Evolutionary conservation across 1,139 yeast species (phyloP), one percentile per base, ranked within the genome.

Genomic region (Pichia sorboxylosa): DNA sequence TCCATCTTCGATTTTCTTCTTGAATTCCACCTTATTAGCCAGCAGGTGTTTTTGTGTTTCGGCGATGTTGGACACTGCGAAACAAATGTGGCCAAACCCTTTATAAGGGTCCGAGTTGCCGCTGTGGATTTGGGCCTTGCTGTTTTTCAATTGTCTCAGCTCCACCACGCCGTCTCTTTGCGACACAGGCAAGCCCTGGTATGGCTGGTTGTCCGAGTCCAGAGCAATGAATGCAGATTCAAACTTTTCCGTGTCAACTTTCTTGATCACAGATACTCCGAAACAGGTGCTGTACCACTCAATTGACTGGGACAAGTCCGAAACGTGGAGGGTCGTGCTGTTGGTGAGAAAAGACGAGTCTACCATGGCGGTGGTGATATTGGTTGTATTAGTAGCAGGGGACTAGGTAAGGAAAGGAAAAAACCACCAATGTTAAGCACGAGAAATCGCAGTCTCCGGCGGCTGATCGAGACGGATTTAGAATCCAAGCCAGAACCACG

Each of bases 41-140:
- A 74, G 63, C 36, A 87, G 63, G 13, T 61, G 55, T 30, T 61
- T 58, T 55, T 90, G 84, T 8, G 75, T 62, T 13, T 55, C 69
- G 35, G 59, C 73, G 42, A 90, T 70, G 58, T 87, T 78, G 48
- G 84, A 84, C 13, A 87, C 95, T 1, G 94, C 66, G 45, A 87
- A 61, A 58, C 95, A 83, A 39, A 85, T 74, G 58, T 90, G 98
- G 15, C 98, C 98, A 52, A 85, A 90, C 1, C 98, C 98, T 45
- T 90, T 72, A 55, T 73, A 64, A 28, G 93, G 90, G 33, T 75
- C 79, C 11, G 67, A 73, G 53, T 90, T 90, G 39, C 98, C 98
- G 48, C 78, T 80, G 59, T 73, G 80, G 35, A 78, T 57, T 41
- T 61, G 65, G 55, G 64, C 82, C 8, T 13, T 9, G 6, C 11